A percentile compares a stretch with the other conserved stretches of the same genome.
These are phyloP conservation scores for Neurospora sp. DNA, from an alignment of 495 filamentous ascomycete genomes.

Conservation along the genomic window DNA sequence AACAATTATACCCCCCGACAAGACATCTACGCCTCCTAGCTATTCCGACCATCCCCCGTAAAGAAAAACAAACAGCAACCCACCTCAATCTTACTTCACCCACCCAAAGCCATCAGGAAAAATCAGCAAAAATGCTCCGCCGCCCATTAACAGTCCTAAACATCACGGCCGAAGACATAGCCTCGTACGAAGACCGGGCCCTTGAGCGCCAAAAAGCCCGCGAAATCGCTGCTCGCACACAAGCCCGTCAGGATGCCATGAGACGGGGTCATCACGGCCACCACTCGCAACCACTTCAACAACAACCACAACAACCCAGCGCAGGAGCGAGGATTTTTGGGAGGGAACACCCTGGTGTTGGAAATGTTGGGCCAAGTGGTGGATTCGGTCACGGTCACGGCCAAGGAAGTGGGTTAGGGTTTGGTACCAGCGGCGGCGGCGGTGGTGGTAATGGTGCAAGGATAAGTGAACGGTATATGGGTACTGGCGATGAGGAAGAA, in stretches of 20 bases:
- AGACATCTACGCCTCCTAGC: background rate
- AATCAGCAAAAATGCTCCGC: constrained; percentile 57
- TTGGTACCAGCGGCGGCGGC: background rate
- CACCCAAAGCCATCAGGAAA: constrained; percentile 1
- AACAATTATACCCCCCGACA: background rate
- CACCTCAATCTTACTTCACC: background rate
- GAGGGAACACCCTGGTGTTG: background rate
- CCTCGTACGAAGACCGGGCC: constrained; percentile 59
- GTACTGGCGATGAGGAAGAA: background rate
- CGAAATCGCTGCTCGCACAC: constrained; percentile 11
- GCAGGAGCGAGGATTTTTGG: background rate
- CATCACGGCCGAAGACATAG: constrained; percentile 68
- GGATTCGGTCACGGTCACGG: background rate
- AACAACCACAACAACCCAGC: background rate
- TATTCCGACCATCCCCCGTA: background rate
- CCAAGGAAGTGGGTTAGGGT: background rate
- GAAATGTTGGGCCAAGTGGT: background rate
- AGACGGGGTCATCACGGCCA: constrained; percentile 2
- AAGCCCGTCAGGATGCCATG: constrained; percentile 6
- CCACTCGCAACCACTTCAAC: constrained; percentile 2
- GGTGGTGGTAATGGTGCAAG: background rate
- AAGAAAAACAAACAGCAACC: background rate
- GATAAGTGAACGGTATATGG: background rate
- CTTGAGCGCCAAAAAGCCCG: constrained; percentile 17
- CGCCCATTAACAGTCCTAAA: constrained; percentile 68